Evolutionary conservation across 257 asterid species (phyloP).

Genomic region (Solanum tacnaense): DNA sequence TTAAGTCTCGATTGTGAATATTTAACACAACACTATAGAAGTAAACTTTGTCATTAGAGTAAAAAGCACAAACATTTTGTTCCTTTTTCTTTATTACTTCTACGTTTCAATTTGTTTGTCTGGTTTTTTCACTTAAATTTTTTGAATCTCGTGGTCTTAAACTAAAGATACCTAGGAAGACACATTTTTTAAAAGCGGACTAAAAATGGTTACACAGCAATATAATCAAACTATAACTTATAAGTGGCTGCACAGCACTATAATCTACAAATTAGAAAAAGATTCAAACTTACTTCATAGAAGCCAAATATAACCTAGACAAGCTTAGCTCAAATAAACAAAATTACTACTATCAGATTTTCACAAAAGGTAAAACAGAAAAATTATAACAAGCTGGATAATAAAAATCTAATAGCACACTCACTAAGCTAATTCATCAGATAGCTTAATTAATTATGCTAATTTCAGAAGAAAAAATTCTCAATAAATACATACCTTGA

Average conservation of each 20-base stretch:
- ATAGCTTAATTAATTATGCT: background rate
- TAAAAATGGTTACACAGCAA: background rate
- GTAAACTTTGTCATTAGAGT: background rate
- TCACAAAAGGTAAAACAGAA: background rate
- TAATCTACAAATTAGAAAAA: background rate
- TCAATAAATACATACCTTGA: conserved; percentile 36
- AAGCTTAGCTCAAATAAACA: background rate
- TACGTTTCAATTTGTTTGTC: background rate
- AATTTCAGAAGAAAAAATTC: background rate
- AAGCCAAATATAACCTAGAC: background rate
- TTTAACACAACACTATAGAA: background rate
- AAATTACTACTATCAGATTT: background rate
- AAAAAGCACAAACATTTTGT: background rate
- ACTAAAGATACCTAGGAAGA: background rate
- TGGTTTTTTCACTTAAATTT: background rate
- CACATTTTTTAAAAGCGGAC: background rate
- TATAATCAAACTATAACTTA: background rate
- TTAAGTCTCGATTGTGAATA: background rate
- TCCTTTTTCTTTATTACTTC: background rate
- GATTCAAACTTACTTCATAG: background rate
- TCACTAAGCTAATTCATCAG: background rate
- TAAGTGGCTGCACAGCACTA: background rate
- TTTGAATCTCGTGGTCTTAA: background rate
- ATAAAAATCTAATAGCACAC: background rate
- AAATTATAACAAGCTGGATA: background rate